Percentiles rank a stretch among this genome's conserved stretches.
These are phyloP conservation scores for Nicotiana tomentosiformis DNA, from an alignment of 257 asterid genomes.

Conservation along the genomic window DNA sequence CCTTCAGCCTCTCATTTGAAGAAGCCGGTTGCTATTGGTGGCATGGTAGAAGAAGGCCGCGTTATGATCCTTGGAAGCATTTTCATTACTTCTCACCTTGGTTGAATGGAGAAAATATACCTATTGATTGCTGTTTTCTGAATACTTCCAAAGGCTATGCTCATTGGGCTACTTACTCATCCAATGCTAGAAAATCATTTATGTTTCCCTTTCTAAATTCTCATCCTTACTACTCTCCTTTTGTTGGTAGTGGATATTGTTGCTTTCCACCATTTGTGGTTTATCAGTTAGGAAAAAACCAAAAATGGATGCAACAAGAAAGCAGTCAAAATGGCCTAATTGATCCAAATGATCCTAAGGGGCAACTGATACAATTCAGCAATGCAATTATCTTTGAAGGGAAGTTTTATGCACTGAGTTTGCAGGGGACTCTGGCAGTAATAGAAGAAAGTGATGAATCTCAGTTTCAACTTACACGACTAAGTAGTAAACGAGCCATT, in stretches of 20 bases:
- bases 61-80: slow-evolving; percentile 2
- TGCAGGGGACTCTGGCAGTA: slow-evolving; percentile 32
- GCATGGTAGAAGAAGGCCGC: neutral
- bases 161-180: neutral
- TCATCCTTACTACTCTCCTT: no score
- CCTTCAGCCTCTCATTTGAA: slow-evolving; percentile 7
- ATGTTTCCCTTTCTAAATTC: neutral
- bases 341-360: slow-evolving; percentile 22
- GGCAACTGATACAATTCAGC: slow-evolving; percentile 20
- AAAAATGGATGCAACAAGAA: slow-evolving; percentile 15
- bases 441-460: slow-evolving; percentile 19
- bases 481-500: slow-evolving; percentile 20
- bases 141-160: neutral
- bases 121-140: neutral
- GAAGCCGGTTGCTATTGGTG: neutral
- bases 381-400: slow-evolving; percentile 20
- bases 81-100: slow-evolving; percentile 9
- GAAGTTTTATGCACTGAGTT: slow-evolving; percentile 28
- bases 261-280: slow-evolving; percentile 17
- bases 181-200: neutral
- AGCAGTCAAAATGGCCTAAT: neutral
- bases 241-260: slow-evolving; percentile 10
- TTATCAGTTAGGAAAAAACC: neutral
- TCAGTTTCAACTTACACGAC: slow-evolving; percentile 11
- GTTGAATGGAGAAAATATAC: neutral